Base-by-base conservation (phyloP, 169 alveolate species). In the Babesia gibsoni region DNA sequence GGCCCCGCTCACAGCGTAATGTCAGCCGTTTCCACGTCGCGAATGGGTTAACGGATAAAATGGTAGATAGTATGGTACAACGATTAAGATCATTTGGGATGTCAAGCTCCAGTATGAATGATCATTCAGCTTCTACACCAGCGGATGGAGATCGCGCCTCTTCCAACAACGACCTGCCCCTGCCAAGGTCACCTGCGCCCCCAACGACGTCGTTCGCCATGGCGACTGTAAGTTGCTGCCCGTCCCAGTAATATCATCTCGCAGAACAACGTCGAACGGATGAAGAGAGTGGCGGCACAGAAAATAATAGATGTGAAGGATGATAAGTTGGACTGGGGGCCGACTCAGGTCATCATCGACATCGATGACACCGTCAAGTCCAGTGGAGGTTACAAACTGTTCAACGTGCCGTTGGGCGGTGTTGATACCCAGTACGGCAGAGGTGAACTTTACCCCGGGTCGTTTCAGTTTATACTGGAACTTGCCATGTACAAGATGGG, bases 341-440 rank as follows among this genome's bases (percentile, higher is more conserved):
- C 83, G 29, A 78, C 87, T 18, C 87, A 86, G 65, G 90, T 82
- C 9, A 74, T 90, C 35, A 86, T 90, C 18, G 94, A 90, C 48
- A 85, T 90, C 41, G 94, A 90, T 53, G 94, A 90, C 52, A 90
- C 94, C n/a, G 73, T 90, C 23, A 83, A 86, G 61, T 90, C 94
- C 22, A 89, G 94, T 49, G 94, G 94, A 0, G 94, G 94, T 4
- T 82, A 82, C 63, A 89, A 69, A 54, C 53, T 90, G 30, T 86
- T 90, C 82, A 84, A 86, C 49, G 90, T 89, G 32, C 84, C 84
- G 23, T 65, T 90, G n/a, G 94, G 94, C 10, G 94, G 94, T 8
- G 89, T 90, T 25, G 94, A 90, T 63, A 85, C 94, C 9, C 94
- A 90, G 68, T 84, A 84, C 35, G 91, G 84, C 18, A 54, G 92